Percentiles rank a stretch among this genome's conserved stretches.
These are phyloP conservation scores for Melocanna baccifera DNA, from an alignment of 176 grass and related monocot genomes.

Conservation along the genomic window DNA sequence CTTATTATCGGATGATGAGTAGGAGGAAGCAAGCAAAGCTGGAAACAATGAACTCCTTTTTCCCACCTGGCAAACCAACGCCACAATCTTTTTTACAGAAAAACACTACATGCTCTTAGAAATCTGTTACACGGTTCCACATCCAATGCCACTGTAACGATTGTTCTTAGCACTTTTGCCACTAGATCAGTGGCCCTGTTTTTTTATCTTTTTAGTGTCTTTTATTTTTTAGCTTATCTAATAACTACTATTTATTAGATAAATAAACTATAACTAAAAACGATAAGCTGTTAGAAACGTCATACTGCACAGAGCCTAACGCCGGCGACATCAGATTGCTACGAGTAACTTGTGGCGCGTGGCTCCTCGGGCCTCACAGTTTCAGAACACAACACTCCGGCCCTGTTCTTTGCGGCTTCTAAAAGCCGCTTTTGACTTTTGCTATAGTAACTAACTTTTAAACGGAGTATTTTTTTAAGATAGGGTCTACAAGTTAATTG, in stretches of 20 bases:
- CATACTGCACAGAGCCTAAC: neutral
- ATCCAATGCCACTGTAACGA: neutral
- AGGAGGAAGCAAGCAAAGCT: neutral
- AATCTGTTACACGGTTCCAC: neutral
- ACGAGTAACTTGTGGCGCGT: neutral
- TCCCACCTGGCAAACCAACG: neutral
- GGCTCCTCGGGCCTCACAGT: neutral
- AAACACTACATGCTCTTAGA: neutral
- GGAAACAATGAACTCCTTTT: neutral
- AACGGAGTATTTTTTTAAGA: no score
- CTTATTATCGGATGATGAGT: neutral
- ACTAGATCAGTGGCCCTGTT: neutral
- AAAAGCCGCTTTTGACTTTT: no score
- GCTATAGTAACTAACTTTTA: no score
- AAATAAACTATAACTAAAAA: no score
- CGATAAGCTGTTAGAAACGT: neutral
- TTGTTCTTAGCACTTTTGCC: neutral
- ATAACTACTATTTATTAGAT: no score
- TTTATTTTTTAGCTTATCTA: no score
- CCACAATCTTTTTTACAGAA: neutral
- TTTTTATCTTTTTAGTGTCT: rapidly evolving
- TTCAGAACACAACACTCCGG: neutral
- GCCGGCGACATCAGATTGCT: no score
- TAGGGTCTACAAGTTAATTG: no score
- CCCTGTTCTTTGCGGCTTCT: no score